Evolutionary conservation across 176 grass and related monocot species (phyloP).

Genomic region (Carex littledalei): DNA sequence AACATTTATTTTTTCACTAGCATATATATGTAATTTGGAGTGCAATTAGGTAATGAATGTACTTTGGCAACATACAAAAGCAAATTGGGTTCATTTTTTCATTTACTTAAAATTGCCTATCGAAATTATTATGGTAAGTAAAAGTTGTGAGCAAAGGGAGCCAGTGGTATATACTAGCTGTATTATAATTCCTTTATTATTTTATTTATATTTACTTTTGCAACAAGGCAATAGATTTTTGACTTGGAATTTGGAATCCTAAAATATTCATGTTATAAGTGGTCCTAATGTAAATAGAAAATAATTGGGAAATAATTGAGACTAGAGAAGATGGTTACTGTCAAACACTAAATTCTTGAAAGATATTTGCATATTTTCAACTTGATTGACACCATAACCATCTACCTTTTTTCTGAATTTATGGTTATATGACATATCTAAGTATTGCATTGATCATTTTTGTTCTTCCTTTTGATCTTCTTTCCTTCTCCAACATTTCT

Average conservation of each 20-base stretch:
- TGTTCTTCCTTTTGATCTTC: not conserved
- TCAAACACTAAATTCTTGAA: not conserved
- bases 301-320: not conserved
- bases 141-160: too few species aligned
- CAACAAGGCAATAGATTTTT: not conserved
- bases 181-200: too few species aligned
- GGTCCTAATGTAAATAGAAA: not conserved
- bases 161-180: too few species aligned
- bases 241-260: not conserved
- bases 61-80: conserved; percentile 48
- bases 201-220: too few species aligned
- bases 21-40: conserved; percentile 35
- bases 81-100: conserved; percentile 59
- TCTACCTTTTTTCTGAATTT: not conserved
- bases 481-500: not conserved
- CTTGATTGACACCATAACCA: not conserved
- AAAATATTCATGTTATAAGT: not conserved
- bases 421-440: not conserved
- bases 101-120: too few species aligned
- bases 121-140: too few species aligned
- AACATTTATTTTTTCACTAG: not conserved
- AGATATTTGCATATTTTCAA: conserved; percentile 5
- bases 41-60: conserved; percentile 50
- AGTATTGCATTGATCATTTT: not conserved
- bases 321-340: not conserved